A percentile compares a stretch with the other conserved stretches of the same genome.
Conservation (phyloP, 306 rosid genomes). For the Castanea sativa region DNA sequence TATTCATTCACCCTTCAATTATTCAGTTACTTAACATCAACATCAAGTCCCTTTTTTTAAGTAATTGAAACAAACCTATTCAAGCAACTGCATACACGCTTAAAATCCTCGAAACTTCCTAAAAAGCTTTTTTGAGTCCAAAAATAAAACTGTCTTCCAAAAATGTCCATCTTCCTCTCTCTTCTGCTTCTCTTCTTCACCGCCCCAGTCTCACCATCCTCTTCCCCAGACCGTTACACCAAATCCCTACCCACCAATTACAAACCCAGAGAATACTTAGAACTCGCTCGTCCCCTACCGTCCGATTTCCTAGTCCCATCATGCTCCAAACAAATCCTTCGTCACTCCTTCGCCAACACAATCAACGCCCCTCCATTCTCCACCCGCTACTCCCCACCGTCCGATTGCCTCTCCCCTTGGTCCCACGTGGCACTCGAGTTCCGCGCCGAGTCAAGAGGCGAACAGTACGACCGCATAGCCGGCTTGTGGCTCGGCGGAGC, state of each 20-base stretch:
- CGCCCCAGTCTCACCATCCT: constrained; percentile 13
- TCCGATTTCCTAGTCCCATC: constrained; percentile 42
- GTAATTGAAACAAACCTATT: background rate
- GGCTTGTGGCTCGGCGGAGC: constrained; percentile 76
- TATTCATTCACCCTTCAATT: background rate
- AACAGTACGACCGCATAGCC: constrained; percentile 81
- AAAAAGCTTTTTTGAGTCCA: background rate
- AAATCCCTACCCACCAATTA: constrained; percentile 3
- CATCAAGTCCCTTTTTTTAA: background rate
- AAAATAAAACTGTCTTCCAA: too few species aligned
- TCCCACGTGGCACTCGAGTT: constrained; percentile 53
- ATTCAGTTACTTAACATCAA: background rate
- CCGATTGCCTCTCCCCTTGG: constrained; percentile 54
- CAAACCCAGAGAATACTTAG: constrained; percentile 46
- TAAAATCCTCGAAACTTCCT: background rate
- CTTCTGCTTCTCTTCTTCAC: background rate
- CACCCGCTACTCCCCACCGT: constrained; percentile 54
- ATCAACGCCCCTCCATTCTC: constrained; percentile 62
- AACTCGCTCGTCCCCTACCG: constrained; percentile 51
- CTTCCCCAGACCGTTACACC: constrained; percentile 43
- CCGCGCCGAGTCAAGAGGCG: constrained; percentile 53
- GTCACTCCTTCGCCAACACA: constrained; percentile 71
- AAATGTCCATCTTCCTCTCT: constrained; percentile 28
- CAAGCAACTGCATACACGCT: background rate
- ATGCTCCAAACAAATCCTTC: constrained; percentile 48